These are phyloP conservation scores for Kodamaea sagamina DNA, from an alignment of 805 yeast genomes.

Conservation along the genomic window DNA sequence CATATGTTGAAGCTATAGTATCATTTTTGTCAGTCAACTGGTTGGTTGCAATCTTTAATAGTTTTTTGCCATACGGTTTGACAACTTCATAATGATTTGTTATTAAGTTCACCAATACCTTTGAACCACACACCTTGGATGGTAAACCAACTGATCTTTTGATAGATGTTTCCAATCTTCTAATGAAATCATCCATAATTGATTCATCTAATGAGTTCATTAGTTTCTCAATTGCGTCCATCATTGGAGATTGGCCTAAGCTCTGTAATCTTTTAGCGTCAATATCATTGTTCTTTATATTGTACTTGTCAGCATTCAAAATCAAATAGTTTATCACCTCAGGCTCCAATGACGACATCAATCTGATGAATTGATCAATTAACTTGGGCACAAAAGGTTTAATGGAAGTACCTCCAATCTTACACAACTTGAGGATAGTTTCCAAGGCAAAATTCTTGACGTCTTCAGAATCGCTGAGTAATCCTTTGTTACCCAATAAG, in stretches of 20 bases:
- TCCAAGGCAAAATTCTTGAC: slow-evolving; percentile 73
- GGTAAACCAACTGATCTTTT: slow-evolving; percentile 83
- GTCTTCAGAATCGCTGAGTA: slow-evolving; percentile 84
- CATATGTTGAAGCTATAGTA: slow-evolving; percentile 72
- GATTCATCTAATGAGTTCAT: slow-evolving; percentile 56
- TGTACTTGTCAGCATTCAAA: slow-evolving; percentile 85
- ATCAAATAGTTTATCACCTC: slow-evolving; percentile 84
- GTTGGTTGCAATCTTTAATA: slow-evolving; percentile 56
- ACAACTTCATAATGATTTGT: slow-evolving; percentile 51
- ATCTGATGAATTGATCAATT: slow-evolving; percentile 63
- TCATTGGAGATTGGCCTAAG: slow-evolving; percentile 80
- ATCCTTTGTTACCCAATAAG: slow-evolving; percentile 74
- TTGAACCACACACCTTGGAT: slow-evolving; percentile 82
- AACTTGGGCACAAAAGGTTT: slow-evolving; percentile 69
- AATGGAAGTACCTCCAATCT: slow-evolving; percentile 59
- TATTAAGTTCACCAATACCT: slow-evolving; percentile 65
- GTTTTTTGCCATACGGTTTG: slow-evolving; percentile 57
- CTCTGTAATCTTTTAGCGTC: slow-evolving; percentile 76
- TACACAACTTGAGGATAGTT: slow-evolving; percentile 70
- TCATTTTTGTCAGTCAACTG: slow-evolving; percentile 73
- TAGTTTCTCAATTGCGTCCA: slow-evolving; percentile 79
- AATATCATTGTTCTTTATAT: slow-evolving; percentile 65
- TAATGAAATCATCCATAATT: slow-evolving; percentile 50
- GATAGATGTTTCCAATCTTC: slow-evolving; percentile 54
- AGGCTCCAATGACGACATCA: slow-evolving; percentile 89